Conservation (phyloP, 2,329 filamentous ascomycete species). For the Juglanconis sp. region DNA sequence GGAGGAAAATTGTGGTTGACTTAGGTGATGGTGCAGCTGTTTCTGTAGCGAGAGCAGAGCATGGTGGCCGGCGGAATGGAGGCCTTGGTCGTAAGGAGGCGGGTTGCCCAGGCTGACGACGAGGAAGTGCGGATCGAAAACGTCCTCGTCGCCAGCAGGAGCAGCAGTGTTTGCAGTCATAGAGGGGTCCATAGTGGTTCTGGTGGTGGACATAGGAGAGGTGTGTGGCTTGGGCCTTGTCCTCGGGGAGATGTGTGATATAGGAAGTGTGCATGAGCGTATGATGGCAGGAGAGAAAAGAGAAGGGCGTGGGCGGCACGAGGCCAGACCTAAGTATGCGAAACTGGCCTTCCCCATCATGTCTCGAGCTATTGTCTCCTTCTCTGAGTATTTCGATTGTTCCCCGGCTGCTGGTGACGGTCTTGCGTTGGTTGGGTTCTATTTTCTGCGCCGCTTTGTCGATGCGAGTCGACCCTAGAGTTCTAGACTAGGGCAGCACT, state of each 20-base stretch:
- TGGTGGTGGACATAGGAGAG: neutral
- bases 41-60: conserved; percentile 62
- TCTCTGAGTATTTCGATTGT: neutral
- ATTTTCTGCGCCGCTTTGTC: neutral
- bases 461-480: neutral
- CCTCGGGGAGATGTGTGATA: neutral
- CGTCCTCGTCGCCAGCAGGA: neutral
- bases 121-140: conserved; percentile 56
- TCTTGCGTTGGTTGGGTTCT: neutral
- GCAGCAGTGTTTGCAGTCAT: neutral
- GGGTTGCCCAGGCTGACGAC: conserved; percentile 89
- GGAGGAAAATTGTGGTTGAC: conserved; percentile 48
- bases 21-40: conserved; percentile 34
- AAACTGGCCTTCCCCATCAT: neutral
- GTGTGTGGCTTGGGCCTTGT: neutral
- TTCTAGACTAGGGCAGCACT: too few relatives aligned
- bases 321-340: conserved; percentile 1
- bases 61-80: conserved; percentile 84
- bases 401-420: neutral
- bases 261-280: neutral
- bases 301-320: neutral
- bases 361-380: neutral
- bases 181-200: neutral
- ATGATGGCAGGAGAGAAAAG: neutral
- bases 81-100: conserved; percentile 67